A percentile compares a stretch with the other conserved stretches of the same genome.
These are phyloP conservation scores for Marasmius fiardii DNA, from an alignment of 1,284 basidiomycete species.

Conservation along the genomic window DNA sequence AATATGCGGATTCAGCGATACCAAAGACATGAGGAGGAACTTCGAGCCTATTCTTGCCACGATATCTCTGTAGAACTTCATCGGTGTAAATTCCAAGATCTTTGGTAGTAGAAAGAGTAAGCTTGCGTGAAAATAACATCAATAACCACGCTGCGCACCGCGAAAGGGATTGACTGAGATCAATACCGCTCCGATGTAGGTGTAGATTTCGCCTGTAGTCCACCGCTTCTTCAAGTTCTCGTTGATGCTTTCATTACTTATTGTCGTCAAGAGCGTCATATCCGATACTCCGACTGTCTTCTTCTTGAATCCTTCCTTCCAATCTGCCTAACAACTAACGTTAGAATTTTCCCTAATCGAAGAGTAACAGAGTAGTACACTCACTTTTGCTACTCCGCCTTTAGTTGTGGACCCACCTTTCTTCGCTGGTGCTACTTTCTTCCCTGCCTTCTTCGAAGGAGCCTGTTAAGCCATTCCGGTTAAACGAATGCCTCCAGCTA, in stretches of 20 bases:
- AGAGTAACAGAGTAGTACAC: slow-evolving; percentile 8
- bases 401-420: slow-evolving; percentile 57
- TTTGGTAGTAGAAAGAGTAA: slow-evolving; percentile 25
- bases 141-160: slow-evolving; percentile 51
- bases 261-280: slow-evolving; percentile 97
- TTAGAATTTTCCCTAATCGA: background rate
- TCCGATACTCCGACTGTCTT: slow-evolving; percentile 97
- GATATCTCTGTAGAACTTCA: slow-evolving; percentile 82
- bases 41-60: slow-evolving; percentile 97
- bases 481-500: no score
- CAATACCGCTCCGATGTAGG: slow-evolving; percentile 96
- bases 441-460: slow-evolving; percentile 88
- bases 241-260: slow-evolving; percentile 98
- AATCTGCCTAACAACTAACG: slow-evolving; percentile 77
- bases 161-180: slow-evolving; percentile 99
- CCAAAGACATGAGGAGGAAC: slow-evolving; percentile 98
- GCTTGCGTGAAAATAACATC: background rate
- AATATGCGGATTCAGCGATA: slow-evolving; percentile 96
- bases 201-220: slow-evolving; percentile 96
- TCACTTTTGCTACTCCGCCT: slow-evolving; percentile 74
- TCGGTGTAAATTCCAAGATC: slow-evolving; percentile 98
- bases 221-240: slow-evolving; percentile 97
- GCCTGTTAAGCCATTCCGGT: slow-evolving; percentile 47
- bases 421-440: slow-evolving; percentile 67
- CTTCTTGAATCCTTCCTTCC: slow-evolving; percentile 98